These are phyloP conservation scores for Lasiosphaeria ovina DNA, from an alignment of 495 filamentous ascomycete genomes.

Conservation along the genomic window DNA sequence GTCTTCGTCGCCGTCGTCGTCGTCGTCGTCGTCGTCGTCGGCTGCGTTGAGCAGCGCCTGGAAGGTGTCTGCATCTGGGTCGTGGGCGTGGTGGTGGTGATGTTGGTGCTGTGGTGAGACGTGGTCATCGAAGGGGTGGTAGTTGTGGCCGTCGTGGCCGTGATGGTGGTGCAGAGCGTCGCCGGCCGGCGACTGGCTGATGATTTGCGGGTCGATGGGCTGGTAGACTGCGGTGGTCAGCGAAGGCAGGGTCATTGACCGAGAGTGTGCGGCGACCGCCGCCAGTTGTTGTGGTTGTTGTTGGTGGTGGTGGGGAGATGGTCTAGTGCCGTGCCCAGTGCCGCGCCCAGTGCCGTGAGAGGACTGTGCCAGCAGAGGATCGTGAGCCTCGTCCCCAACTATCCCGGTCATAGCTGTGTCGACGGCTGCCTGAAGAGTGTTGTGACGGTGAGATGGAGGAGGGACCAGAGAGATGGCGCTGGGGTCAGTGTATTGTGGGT, in stretches of 20 bases:
- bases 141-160: conserved; percentile 23
- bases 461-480: conserved; percentile 33
- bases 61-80: conserved; percentile 37
- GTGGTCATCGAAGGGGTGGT: conserved; percentile 21
- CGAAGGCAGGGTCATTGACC: conserved; percentile 21
- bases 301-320: conserved; percentile 20
- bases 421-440: conserved; percentile 15
- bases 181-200: conserved; percentile 34
- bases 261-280: conserved; percentile 18
- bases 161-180: conserved; percentile 20
- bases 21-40: conserved; percentile 22
- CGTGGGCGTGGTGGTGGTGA: conserved; percentile 24
- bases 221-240: conserved; percentile 32
- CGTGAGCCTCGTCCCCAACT: not conserved
- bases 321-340: conserved; percentile 21
- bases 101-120: conserved; percentile 24
- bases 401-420: conserved; percentile 13
- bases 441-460: conserved; percentile 13
- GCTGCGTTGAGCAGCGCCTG: conserved; percentile 43
- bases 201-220: conserved; percentile 53
- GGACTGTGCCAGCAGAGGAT: conserved; percentile 2
- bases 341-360: not conserved
- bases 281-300: conserved; percentile 21
- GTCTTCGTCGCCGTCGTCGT: not conserved
- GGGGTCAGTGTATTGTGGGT: conserved; percentile 36